phyloP scores from a whole-genome alignment of 148 eudicot genomes.

The Oxyria digyna region DNA sequence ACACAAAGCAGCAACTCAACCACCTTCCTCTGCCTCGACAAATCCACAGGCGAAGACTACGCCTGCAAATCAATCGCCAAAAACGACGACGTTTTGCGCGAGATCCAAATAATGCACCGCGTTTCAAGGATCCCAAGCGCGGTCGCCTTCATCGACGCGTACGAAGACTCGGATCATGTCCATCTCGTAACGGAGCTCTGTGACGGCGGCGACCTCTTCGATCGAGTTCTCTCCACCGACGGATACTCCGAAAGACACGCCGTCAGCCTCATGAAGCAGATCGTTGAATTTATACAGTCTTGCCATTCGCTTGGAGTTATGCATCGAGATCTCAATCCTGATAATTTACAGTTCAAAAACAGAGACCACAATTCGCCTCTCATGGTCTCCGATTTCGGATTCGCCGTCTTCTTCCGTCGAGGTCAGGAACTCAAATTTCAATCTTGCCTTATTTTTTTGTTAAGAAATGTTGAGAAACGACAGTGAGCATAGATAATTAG shows the following conservation, averaged over 20 bases:
- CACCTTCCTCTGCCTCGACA: conserved; percentile 39
- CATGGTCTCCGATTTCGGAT: conserved; percentile 46
- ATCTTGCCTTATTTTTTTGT: too few relatives aligned
- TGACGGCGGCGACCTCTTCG: conserved; percentile 58
- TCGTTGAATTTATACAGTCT: conserved; percentile 45
- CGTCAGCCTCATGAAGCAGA: conserved; percentile 43
- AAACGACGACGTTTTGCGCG: conserved; percentile 49
- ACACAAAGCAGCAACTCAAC: conserved; percentile 55
- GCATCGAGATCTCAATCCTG: conserved; percentile 67
- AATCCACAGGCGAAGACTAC: conserved; percentile 29
- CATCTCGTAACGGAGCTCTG: conserved; percentile 67
- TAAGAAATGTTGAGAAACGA: too few relatives aligned
- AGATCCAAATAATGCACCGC: conserved; percentile 67
- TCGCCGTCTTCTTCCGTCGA: conserved; percentile 57
- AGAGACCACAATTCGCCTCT: conserved; percentile 43
- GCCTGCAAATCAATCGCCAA: conserved; percentile 63
- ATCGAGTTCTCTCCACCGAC: conserved; percentile 35
- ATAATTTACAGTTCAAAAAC: conserved; percentile 39
- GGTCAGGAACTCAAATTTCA: too few relatives aligned
- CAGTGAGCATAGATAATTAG: too few relatives aligned
- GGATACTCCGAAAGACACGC: conserved; percentile 45
- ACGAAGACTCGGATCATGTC: conserved; percentile 38
- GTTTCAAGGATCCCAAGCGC: conserved; percentile 35
- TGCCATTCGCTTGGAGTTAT: conserved; percentile 67
- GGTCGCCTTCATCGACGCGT: conserved; percentile 45